Conservation (phyloP, 306 rosid species). For the Alnus rubra region DNA sequence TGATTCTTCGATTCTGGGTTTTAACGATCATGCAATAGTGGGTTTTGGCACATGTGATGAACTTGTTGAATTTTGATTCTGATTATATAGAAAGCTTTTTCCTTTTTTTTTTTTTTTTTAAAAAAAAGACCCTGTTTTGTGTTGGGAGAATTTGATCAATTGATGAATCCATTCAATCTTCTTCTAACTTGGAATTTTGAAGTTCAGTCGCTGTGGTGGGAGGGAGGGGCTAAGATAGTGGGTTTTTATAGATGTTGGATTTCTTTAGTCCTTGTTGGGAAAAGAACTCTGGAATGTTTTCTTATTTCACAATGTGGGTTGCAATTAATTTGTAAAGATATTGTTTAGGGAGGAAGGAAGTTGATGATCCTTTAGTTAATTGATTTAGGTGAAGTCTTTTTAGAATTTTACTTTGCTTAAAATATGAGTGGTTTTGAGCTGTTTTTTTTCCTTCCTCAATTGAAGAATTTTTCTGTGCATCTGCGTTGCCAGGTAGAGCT, state of each 20-base stretch:
- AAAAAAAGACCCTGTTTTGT: neutral
- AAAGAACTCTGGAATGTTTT: neutral
- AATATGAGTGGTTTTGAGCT: neutral
- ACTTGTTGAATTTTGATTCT: slow-evolving; percentile 18
- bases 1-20: slow-evolving; percentile 20
- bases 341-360: neutral
- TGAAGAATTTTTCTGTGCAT: slow-evolving; percentile 20
- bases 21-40: slow-evolving; percentile 24
- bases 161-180: neutral
- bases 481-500: slow-evolving; percentile 4
- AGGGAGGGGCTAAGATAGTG: neutral
- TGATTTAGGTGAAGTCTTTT: neutral
- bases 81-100: neutral
- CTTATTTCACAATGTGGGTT: neutral
- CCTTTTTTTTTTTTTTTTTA: neutral
- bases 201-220: neutral
- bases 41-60: slow-evolving; percentile 23
- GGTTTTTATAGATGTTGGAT: neutral
- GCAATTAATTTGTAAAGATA: neutral
- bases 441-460: neutral
- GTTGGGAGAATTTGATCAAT: neutral
- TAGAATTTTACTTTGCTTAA: neutral
- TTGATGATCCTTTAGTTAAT: neutral
- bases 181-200: neutral
- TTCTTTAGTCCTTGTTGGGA: neutral